Conservation (phyloP, 306 rosid species). For the Elaeagnus macrophylla region DNA sequence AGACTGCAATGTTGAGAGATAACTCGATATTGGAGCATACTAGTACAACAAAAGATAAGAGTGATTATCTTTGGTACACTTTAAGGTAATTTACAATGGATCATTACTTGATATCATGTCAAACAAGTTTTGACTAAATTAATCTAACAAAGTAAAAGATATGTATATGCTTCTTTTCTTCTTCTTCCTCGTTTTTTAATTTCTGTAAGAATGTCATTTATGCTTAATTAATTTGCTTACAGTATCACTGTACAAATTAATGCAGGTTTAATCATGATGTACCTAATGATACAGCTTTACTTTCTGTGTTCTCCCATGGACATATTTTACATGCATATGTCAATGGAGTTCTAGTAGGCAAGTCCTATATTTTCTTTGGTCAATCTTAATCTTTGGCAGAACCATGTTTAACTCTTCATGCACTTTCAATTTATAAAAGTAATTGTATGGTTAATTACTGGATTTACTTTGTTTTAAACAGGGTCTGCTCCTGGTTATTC, state of each 20-base stretch:
- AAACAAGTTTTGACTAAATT: not conserved
- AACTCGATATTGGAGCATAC: conserved; percentile 22
- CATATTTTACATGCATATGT: conserved; percentile 63
- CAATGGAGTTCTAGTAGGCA: conserved; percentile 57
- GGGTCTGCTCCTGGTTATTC: conserved; percentile 70
- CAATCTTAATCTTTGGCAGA: not conserved
- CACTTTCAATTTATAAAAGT: not conserved
- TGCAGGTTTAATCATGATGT: conserved; percentile 27
- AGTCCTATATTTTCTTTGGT: conserved; percentile 8
- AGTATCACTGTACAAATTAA: too few species aligned
- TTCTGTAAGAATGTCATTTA: not conserved
- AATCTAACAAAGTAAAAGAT: not conserved
- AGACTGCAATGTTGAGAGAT: conserved; percentile 15
- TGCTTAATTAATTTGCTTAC: not conserved
- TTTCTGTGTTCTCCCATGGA: conserved; percentile 43
- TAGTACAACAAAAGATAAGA: conserved; percentile 22
- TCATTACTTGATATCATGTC: not conserved
- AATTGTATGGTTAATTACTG: too few species aligned
- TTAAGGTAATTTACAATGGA: conserved; percentile 19
- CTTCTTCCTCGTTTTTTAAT: not conserved
- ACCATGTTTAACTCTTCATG: not conserved
- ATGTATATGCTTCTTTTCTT: not conserved
- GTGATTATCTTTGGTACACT: conserved; percentile 48
- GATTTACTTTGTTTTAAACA: conserved; percentile 4
- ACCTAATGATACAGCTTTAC: conserved; percentile 24